Percentiles rank a stretch among this genome's conserved stretches.
phyloP scores from a whole-genome alignment of 192 early-diverging fungal species.

The Gamsiella multidivaricata region DNA sequence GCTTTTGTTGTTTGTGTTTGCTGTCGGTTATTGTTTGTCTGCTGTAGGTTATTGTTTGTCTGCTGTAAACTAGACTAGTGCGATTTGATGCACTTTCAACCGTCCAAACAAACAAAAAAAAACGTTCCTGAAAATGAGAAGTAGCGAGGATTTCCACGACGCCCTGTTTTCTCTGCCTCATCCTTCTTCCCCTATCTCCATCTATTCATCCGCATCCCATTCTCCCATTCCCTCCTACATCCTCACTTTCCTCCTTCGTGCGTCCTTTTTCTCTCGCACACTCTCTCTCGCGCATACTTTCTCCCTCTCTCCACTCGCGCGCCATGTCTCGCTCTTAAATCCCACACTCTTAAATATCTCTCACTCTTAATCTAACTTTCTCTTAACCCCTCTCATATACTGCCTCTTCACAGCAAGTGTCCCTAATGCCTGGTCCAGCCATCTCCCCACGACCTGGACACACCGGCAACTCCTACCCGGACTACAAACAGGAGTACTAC shows the following conservation, averaged over 20 bases:
- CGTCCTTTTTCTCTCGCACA: not conserved
- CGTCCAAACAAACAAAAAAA: no score
- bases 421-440: constrained; percentile 19
- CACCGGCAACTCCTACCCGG: not conserved
- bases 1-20: constrained; percentile 1
- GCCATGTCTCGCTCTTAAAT: not conserved
- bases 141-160: no score
- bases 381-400: not conserved
- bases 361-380: constrained; percentile 7
- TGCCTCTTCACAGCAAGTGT: constrained; percentile 11
- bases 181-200: not conserved
- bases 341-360: no score
- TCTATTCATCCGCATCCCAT: not conserved
- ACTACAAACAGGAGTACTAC: not conserved
- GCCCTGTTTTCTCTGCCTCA: not conserved
- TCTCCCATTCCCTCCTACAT: not conserved
- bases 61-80: no score
- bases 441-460: no score
- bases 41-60: no score
- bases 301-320: not conserved
- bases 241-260: not conserved
- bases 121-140: no score
- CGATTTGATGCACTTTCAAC: no score
- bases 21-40: not conserved
- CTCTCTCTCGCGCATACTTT: not conserved